Evolutionary conservation across 1,139 yeast genomes (phyloP), one percentile per base, ranked within the genome.

Genomic region (Citeromyces siamensis): DNA sequence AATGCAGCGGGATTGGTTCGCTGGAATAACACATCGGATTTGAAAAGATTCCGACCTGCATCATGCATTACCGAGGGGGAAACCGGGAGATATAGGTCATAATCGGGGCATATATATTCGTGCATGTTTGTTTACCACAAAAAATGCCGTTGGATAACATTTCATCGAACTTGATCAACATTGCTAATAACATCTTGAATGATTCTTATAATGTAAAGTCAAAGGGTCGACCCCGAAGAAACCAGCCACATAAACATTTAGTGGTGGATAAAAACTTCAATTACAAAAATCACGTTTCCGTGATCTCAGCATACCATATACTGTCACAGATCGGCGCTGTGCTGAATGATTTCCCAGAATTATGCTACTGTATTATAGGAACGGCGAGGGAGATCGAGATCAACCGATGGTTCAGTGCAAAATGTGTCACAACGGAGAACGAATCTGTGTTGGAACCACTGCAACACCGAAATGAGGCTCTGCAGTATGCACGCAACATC

Each of bases 321-420:
- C 49, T 71, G 19, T 46, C 50, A 37, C 53, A 50, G 26, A 62
- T 66, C 33, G 63, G 62, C 19, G 50, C 49, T 4, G 49, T 71
- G 4, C 43, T 71, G 10, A 39, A 47, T 4, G 44, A 51, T 6
- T 61, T 52, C 42, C 64, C 63, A 1, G 68, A 66, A 38, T 59
- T 71, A 36, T 69, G 75, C 44, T 55, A 66, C n/a, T 52, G 66
- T 3, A 65, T 71, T 4, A 56, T 71, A 7, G 71, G 73, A 9
- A 64, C 68, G 3, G 74, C 78, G 5, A 52, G 67, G 38, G 63
- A 64, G 41, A 56, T 71, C 35, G 78, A 71, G 45, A 43, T 51
- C 19, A 63, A 69, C 39, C 53, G 56, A 40, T 71, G 77, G 78
- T 68, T 62, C 40, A 59, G 57, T 36, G 70, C 66, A 39, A 60